Percentiles rank a stretch among this genome's conserved stretches.
phyloP scores from a whole-genome alignment of 257 asterid genomes.

The Coffea eugenioides region DNA sequence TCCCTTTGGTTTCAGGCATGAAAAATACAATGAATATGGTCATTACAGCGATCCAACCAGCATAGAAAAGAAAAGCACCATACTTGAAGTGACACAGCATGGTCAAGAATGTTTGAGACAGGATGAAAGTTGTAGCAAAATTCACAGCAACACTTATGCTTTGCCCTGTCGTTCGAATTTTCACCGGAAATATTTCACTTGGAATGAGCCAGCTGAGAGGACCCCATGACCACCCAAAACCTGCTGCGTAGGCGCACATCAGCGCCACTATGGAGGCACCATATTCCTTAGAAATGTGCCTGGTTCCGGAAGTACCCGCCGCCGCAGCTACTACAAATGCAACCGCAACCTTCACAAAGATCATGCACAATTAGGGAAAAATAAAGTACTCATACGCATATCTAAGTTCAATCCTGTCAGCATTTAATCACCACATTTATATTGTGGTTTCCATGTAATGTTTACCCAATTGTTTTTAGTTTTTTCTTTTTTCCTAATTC shows the following conservation, averaged over 20 bases:
- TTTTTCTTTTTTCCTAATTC: no score
- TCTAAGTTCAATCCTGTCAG: no score
- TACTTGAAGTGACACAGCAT: slow-evolving; percentile 15
- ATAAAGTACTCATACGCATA: no score
- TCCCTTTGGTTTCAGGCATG: slow-evolving; percentile 24
- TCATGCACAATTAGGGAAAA: background rate
- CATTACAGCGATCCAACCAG: slow-evolving; percentile 13
- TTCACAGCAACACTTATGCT: slow-evolving; percentile 23
- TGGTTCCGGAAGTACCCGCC: background rate
- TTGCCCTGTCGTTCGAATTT: slow-evolving; percentile 22
- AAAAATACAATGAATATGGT: slow-evolving; percentile 12
- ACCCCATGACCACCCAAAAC: slow-evolving; percentile 26
- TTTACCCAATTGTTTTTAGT: no score
- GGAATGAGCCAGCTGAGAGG: slow-evolving; percentile 16
- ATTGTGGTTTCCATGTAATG: no score
- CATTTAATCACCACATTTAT: no score
- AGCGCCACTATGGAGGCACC: background rate
- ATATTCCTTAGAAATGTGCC: background rate
- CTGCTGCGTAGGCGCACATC: slow-evolving; percentile 19
- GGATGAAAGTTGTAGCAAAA: slow-evolving; percentile 5
- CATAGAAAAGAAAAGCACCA: slow-evolving; percentile 20
- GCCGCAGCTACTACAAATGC: background rate
- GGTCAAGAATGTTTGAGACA: slow-evolving; percentile 16
- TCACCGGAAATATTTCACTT: slow-evolving; percentile 24
- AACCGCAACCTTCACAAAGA: slow-evolving; percentile 7